These are phyloP conservation scores for Kregervanrija fluxuum DNA, from an alignment of 805 yeast genomes.

Conservation along the genomic window DNA sequence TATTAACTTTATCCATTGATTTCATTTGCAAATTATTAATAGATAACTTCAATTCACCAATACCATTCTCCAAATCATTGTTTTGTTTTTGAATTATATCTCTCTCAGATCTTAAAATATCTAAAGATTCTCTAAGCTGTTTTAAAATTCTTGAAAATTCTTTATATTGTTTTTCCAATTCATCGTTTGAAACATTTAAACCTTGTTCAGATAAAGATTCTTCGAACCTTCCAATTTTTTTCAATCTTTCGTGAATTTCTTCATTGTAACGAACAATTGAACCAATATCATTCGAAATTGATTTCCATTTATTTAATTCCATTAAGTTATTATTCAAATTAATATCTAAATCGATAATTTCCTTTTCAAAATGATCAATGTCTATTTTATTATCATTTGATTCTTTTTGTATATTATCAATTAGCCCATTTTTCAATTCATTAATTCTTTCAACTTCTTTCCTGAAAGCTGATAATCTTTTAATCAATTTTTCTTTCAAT, in stretches of 20 bases:
- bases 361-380: not conserved
- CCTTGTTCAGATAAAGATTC: slow-evolving; percentile 12
- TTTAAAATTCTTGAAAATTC: slow-evolving; percentile 34
- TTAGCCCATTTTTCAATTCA: slow-evolving; percentile 25
- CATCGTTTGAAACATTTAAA: slow-evolving; percentile 31
- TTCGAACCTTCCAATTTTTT: slow-evolving; percentile 5
- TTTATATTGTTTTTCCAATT: slow-evolving; percentile 38
- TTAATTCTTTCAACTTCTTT: slow-evolving; percentile 20
- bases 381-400: not conserved
- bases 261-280: slow-evolving; percentile 1
- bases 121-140: slow-evolving; percentile 29
- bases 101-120: slow-evolving; percentile 31
- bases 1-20: slow-evolving; percentile 37
- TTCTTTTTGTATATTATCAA: slow-evolving; percentile 8
- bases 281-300: slow-evolving; percentile 6
- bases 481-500: slow-evolving; percentile 23
- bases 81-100: slow-evolving; percentile 39
- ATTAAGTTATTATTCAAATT: slow-evolving; percentile 17
- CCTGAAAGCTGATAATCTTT: slow-evolving; percentile 21
- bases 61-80: slow-evolving; percentile 37
- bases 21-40: slow-evolving; percentile 49
- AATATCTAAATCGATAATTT: slow-evolving; percentile 12
- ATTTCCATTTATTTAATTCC: slow-evolving; percentile 6
- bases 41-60: slow-evolving; percentile 45
- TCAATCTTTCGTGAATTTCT: slow-evolving; percentile 7